Base-by-base conservation (phyloP, 306 rosid species). In the Pueraria montana region DNA sequence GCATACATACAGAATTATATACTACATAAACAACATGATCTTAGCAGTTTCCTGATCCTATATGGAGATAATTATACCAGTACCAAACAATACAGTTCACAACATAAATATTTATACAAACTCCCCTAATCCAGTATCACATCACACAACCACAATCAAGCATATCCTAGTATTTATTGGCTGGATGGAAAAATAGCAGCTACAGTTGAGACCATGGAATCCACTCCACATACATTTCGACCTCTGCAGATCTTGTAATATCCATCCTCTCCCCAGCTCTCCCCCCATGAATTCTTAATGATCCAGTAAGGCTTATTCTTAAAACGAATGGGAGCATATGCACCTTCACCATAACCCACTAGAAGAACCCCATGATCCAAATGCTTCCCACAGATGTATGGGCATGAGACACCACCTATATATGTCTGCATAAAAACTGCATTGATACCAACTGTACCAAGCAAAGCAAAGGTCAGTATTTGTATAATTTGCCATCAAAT, bases 221-320 rank as follows among this genome's bases (percentile, higher is more conserved):
- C 99, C 20, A 91, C 97, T 64, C 99, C 99, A 75, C 99, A 96
- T 20, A 85, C 65, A 61, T 94, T 92, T 27, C 58, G 81, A 21
- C 97, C 99, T 72, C 91, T 89, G 86, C 99, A 96, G 83, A 96
- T 90, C 73, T 88, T 88, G 94, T 96, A 96, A 42, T 92, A 96
- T 26, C 99, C 99, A 14, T 90, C 23, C 68, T 96, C 95, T 75
- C 99, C 99, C 99, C 99, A 94, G 23, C 10, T 86, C 79, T 81
- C 86, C 4, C 99, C 99, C 99, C 98, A 96, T 2, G 98, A 96
- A 46, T 96, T 96, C 92, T 96, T 96, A 8, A 94, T 45, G 91
- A 94, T 89, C 99, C 99, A 96, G 88, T 79, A 96, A 5, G 98
- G 89, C 77, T 96, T 96, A 7, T 96, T 86, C 92, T 92, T 96